phyloP scores from a whole-genome alignment of 2,329 filamentous ascomycete genomes.

The Aschersonia sp. region DNA sequence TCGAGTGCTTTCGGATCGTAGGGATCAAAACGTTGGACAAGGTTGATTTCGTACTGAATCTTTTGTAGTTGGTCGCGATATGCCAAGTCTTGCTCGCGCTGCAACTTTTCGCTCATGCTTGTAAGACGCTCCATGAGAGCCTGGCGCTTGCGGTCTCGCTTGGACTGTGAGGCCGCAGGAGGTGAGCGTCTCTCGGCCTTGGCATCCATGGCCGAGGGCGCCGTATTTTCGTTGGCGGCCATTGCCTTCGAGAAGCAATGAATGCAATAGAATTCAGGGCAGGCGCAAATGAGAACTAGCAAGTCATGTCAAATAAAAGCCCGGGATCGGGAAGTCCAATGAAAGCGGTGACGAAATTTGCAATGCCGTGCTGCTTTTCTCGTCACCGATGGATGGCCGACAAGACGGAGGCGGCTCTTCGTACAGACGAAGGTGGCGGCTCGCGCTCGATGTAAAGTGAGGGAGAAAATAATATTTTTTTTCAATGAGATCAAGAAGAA shows the following conservation, averaged over 20 bases:
- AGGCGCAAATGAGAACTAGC: no score
- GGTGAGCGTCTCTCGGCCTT: slow-evolving; percentile 21
- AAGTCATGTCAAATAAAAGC: no score
- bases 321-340: neutral
- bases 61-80: slow-evolving; percentile 84
- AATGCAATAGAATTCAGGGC: no score
- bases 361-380: neutral
- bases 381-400: neutral
- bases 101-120: slow-evolving; percentile 63
- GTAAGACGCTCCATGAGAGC: slow-evolving; percentile 67
- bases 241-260: slow-evolving; percentile 9
- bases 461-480: no score
- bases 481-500: no score
- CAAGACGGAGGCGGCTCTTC: neutral
- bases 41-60: slow-evolving; percentile 78
- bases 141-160: slow-evolving; percentile 81
- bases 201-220: slow-evolving; percentile 16
- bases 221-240: slow-evolving; percentile 23
- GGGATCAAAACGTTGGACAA: slow-evolving; percentile 74
- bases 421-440: no score
- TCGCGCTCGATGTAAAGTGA: no score
- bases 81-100: slow-evolving; percentile 64
- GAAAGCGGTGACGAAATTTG: neutral
- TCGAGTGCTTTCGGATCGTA: slow-evolving; percentile 62
- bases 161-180: slow-evolving; percentile 41